These are phyloP conservation scores for Backusella parvicylindrica DNA, from an alignment of 192 early-diverging fungal genomes.

Conservation along the genomic window DNA sequence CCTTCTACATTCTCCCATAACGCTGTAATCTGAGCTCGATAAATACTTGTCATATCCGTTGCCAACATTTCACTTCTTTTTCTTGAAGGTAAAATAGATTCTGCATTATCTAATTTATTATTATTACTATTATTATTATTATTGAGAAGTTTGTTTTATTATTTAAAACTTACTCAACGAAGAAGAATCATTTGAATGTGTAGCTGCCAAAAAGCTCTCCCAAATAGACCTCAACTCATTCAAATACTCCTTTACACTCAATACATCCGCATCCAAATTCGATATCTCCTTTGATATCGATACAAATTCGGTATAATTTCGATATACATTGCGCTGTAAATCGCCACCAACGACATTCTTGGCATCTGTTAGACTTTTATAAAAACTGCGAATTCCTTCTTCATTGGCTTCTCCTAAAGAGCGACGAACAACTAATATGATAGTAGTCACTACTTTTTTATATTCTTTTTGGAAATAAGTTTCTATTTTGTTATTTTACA, in stretches of 20 bases:
- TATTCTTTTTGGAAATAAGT: not conserved
- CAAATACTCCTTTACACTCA: constrained; percentile 61
- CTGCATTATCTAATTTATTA: not conserved
- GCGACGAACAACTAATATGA: constrained; percentile 45
- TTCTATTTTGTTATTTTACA: constrained; percentile 8
- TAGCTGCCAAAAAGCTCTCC: constrained; percentile 45
- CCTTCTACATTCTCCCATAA: constrained; percentile 60
- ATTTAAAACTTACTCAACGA: constrained; percentile 9
- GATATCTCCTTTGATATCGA: constrained; percentile 83
- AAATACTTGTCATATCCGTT: constrained; percentile 50
- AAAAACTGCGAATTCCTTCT: constrained; percentile 54
- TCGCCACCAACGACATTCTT: constrained; percentile 65
- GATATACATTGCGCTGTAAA: constrained; percentile 79
- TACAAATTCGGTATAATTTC: constrained; percentile 84
- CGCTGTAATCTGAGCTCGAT: constrained; percentile 52
- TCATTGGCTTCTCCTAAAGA: constrained; percentile 53
- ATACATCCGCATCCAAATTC: constrained; percentile 74
- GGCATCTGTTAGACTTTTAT: constrained; percentile 56
- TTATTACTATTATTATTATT: constrained; percentile 18
- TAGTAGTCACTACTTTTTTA: not conserved
- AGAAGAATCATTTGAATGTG: constrained; percentile 25
- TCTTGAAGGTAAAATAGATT: constrained; percentile 19
- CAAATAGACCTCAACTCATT: constrained; percentile 58
- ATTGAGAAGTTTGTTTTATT: not conserved
- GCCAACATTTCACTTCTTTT: constrained; percentile 29